phyloP scores from a whole-genome alignment of 768 basidiomycete species.

The Lyophyllum atratum region DNA sequence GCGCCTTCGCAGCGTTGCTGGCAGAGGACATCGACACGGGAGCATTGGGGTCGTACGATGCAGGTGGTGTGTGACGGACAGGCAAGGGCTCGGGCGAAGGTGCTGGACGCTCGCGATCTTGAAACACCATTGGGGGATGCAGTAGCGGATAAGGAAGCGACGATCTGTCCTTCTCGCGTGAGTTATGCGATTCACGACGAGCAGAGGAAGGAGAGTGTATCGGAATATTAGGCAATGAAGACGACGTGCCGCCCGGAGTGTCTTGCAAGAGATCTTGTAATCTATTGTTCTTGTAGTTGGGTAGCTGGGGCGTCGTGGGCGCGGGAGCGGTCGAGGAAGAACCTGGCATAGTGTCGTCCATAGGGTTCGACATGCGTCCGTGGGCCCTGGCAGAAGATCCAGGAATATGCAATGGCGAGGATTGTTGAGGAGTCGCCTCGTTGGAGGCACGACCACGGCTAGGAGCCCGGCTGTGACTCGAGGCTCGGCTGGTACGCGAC shows the following conservation, averaged over 20 bases:
- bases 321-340: not conserved
- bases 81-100: constrained; percentile 6
- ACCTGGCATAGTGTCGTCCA: not conserved
- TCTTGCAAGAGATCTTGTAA: constrained; percentile 50
- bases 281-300: constrained; percentile 32
- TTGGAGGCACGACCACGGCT: constrained; percentile 20
- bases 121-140: constrained; percentile 16
- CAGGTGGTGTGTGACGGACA: constrained; percentile 4
- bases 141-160: constrained; percentile 19
- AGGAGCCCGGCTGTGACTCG: constrained; percentile 1
- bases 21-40: constrained; percentile 52
- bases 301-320: constrained; percentile 17
- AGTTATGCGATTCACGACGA: constrained; percentile 17
- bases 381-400: not conserved
- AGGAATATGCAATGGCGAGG: not conserved
- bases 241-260: constrained; percentile 33
- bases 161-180: constrained; percentile 11
- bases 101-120: constrained; percentile 4
- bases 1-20: constrained; percentile 53
- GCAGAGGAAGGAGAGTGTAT: constrained; percentile 19
- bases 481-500: constrained; percentile 26
- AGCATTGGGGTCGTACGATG: constrained; percentile 17
- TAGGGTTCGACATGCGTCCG: not conserved
- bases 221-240: constrained; percentile 45
- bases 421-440: not conserved